Base-by-base conservation (phyloP, 2,329 filamentous ascomycete species). In the Teratosphaeria gauchensis region DNA sequence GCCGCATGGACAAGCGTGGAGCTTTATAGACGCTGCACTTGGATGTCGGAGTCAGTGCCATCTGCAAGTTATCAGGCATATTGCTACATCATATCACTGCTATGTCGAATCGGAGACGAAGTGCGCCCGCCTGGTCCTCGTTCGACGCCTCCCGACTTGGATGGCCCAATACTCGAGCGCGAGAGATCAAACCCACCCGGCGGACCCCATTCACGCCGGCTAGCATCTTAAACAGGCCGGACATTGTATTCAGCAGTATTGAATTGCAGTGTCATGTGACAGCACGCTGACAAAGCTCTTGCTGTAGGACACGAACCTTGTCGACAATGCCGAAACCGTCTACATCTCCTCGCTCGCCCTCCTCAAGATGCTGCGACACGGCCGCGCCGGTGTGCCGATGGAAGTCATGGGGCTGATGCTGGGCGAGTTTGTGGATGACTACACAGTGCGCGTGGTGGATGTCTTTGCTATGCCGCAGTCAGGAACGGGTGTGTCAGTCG, bases 361-460 rank as follows among this genome's bases (percentile, higher is more conserved):
- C 56, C 82, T 99, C 69, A 99, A 99, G 83, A 99, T 99, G 94
- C 82, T 99, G 75, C 87, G 94, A 74, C 94, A 99, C 77, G 94
- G 94, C 64, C 88, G 94, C 66, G 94, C 94, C 48, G 94, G 94
- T 79, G 94, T 99, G 65, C 94, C 94, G 21, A 99, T 99, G 94
- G 94, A 99, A 81, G 94, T 99, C 74, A 99, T 99, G 94, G 94
- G 94, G 63, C 80, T 99, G 73, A 99, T 99, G 94, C 78, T 97
- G 70, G 94, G 94, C 74, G 94, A 97, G 75, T 97, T 99, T 68
- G 92, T 99, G 61, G 94, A 99, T 72, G 94, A 97, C 78, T 99
- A 96, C 77, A 99, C 94, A 60, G 94, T 99, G 63, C 88, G 92
- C 66, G 94, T 99, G 14, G 92, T 97, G 66, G 94, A 99, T 76